Evolutionary conservation across 768 basidiomycete genomes (phyloP), one percentile per base, ranked within the genome.

Genomic region (Pleurotus giganteus): DNA sequence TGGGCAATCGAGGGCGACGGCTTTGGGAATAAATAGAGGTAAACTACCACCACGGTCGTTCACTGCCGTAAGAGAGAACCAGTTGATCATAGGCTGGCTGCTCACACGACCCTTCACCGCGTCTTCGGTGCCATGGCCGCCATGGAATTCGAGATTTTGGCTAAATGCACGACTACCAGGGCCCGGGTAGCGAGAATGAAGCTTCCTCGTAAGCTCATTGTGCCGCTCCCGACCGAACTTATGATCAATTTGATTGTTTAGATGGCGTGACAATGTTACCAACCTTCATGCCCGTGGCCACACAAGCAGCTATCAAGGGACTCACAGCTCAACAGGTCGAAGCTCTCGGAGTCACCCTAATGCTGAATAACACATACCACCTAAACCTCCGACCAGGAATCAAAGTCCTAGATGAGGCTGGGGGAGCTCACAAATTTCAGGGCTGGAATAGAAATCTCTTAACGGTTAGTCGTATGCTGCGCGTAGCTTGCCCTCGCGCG

Each of bases 201-300:
- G 24, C 78, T 95, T 42, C 76, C 88, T 53, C 92, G 92, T 89
- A 66, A 66, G 86, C 75, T 41, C 13, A 34, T 58, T 15, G 13
- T 2, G 45, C 36, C 27, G 41, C 55, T 11, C 54, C 28, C 57
- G 55, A 53, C 47, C 53, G 41, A 49, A 37, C 42, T 47, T 2
- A 17, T 55, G 37, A 37, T 29, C 8, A 32, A 21, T 17, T 36
- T 36, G 36, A 45, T n/a, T 42, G 17, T 59, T 21, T 57, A 91
- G 90, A 93, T 73, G 91, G 90, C 7, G 72, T 80, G 34, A 94
- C 91, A 1, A 83, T 88, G 77, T 73, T 94, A 17, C 92, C 92
- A 1, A 91, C 92, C 0, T 95, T 95, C 63, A 95, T 94, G 93
- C 93, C 92, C 2, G 91, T 94, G 7, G 92, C 91, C 2, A 95